Evolutionary conservation across 179 eudicot species (phyloP).

Genomic region (Beta lomatogona): DNA sequence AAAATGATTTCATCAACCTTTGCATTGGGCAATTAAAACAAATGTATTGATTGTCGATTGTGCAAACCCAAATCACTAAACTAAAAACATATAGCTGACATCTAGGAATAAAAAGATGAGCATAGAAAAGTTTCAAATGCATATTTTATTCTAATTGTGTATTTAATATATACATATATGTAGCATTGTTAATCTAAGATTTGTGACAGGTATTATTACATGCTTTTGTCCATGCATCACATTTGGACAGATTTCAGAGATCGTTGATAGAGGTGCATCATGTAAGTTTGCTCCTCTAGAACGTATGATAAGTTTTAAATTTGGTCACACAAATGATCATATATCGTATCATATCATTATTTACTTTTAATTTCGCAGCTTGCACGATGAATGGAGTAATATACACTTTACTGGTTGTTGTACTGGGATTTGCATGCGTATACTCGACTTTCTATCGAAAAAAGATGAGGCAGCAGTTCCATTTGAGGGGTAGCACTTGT

Average conservation of each 20-base stretch:
- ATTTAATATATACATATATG: no score
- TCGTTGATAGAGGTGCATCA: constrained; percentile 16
- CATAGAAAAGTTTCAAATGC: no score
- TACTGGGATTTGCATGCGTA: constrained; percentile 28
- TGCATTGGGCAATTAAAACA: no score
- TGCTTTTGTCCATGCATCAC: constrained; percentile 23
- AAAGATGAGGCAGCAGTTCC: constrained; percentile 31
- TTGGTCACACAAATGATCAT: background rate
- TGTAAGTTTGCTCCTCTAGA: constrained; percentile 16
- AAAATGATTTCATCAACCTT: no score
- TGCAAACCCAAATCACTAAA: no score
- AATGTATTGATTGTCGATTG: no score
- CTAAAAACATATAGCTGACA: no score
- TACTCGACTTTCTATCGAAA: constrained; percentile 28
- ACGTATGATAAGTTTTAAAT: background rate
- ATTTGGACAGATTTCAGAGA: constrained; percentile 12
- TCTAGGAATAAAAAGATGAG: no score
- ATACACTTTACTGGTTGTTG: constrained; percentile 16
- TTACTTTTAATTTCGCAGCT: constrained; percentile 2
- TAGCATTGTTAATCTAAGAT: background rate
- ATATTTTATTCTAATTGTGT: no score
- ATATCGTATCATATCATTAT: no score
- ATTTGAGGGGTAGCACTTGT: constrained; percentile 27
- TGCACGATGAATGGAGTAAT: constrained; percentile 30
- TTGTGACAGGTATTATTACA: constrained; percentile 26